Conservation (phyloP, 495 filamentous ascomycete species). For the Achaetomiella virescens region DNA sequence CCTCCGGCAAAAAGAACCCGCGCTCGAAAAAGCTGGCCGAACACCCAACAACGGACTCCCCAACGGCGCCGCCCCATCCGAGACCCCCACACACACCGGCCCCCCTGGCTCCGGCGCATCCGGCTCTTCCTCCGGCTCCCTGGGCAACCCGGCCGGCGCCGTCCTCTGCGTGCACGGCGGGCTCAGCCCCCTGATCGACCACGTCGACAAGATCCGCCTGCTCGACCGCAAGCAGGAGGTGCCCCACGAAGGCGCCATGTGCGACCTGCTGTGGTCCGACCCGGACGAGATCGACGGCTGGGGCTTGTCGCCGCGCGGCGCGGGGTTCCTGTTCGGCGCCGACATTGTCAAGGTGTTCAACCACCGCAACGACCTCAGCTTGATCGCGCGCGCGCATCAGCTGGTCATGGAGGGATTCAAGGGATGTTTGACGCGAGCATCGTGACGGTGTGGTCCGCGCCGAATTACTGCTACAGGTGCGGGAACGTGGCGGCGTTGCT, state of each 20-base stretch:
- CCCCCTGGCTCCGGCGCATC: constrained; percentile 75
- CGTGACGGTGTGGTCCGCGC: constrained; percentile 95
- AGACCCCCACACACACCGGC: constrained; percentile 47
- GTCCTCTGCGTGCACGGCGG: constrained; percentile 96
- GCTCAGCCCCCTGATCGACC: constrained; percentile 84
- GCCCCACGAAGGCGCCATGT: constrained; percentile 98
- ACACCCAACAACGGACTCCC: constrained; percentile 35
- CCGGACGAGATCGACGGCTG: constrained; percentile 98
- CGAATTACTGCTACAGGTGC: constrained; percentile 97
- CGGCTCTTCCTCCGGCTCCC: constrained; percentile 56
- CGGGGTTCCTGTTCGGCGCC: constrained; percentile 91
- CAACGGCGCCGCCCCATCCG: background rate
- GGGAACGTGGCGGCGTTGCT: constrained; percentile 95
- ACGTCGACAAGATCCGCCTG: constrained; percentile 90
- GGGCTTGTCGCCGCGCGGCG: constrained; percentile 90
- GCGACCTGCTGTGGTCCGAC: constrained; percentile 95
- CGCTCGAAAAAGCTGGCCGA: constrained; percentile 18
- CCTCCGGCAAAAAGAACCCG: constrained; percentile 40
- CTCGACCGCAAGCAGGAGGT: constrained; percentile 98
- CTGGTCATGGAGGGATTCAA: constrained; percentile 99
- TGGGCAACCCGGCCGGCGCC: constrained; percentile 64
- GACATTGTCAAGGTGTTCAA: constrained; percentile 97
- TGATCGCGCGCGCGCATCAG: constrained; percentile 93
- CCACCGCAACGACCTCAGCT: constrained; percentile 79
- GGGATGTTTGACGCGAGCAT: constrained; percentile 93